Percentiles rank a stretch among this genome's conserved stretches.
These are phyloP conservation scores for Epicoccum sorghinum DNA, from an alignment of 2,329 filamentous ascomycete species.

Conservation along the genomic window DNA sequence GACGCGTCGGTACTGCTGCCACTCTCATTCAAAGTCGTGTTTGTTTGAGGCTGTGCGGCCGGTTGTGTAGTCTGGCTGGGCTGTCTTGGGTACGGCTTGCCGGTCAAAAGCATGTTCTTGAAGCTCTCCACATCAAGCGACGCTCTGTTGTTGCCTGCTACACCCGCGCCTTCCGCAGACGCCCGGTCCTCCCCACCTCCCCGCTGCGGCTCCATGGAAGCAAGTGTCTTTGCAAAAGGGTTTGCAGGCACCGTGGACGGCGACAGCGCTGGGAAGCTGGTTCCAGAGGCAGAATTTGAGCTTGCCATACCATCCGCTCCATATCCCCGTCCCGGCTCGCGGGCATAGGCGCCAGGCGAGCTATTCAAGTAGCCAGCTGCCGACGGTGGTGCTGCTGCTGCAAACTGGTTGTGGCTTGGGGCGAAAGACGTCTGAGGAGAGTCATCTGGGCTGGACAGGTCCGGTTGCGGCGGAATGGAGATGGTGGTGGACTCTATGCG, in stretches of 20 bases:
- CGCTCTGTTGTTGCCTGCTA: conserved; percentile 37
- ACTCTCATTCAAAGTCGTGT: conserved; percentile 45
- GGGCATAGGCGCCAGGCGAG: conserved; percentile 20
- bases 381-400: conserved; percentile 24
- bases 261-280: conserved; percentile 19
- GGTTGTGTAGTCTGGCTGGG: conserved; percentile 34
- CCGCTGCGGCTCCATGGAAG: conserved; percentile 42
- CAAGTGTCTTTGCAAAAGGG: conserved; percentile 49
- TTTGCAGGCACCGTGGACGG: conserved; percentile 39
- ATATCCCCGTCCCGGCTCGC: conserved; percentile 18
- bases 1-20: conserved; percentile 65
- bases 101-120: conserved; percentile 76
- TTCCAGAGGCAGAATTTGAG: conserved; percentile 26
- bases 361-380: conserved; percentile 29
- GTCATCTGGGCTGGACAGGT: conserved; percentile 29
- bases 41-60: conserved; percentile 29
- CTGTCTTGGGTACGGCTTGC: conserved; percentile 57
- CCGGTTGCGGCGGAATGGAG: conserved; percentile 44
- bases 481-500: conserved; percentile 56
- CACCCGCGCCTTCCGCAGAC: conserved; percentile 27
- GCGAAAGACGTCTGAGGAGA: conserved; percentile 23
- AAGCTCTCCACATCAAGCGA: conserved; percentile 80
- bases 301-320: conserved; percentile 31
- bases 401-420: conserved; percentile 19
- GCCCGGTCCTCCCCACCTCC: conserved; percentile 36